Evolutionary conservation across 1,284 basidiomycete genomes (phyloP).

Genomic region (Ustilago crameri): DNA sequence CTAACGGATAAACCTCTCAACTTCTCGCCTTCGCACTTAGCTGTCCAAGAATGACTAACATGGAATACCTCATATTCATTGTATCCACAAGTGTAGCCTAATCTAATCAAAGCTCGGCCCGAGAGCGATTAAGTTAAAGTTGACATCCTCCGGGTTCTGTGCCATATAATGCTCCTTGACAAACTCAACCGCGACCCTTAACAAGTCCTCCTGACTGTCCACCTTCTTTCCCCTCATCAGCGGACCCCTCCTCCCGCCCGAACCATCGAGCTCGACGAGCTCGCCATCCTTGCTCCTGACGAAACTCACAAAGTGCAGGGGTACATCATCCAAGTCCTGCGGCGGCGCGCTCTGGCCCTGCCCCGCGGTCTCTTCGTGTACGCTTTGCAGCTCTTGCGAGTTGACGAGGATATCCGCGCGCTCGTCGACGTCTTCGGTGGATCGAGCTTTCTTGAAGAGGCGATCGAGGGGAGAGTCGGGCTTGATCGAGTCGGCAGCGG

Average conservation of each 20-base stretch:
- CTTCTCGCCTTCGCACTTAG: not conserved
- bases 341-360: conserved; percentile 64
- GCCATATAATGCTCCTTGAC: conserved; percentile 63
- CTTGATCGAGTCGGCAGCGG: conserved; percentile 43
- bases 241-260: conserved; percentile 59
- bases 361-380: conserved; percentile 56
- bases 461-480: conserved; percentile 48
- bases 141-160: conserved; percentile 56
- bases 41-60: no score
- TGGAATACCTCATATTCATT: no score
- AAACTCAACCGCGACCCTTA: conserved; percentile 48
- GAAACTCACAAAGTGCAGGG: conserved; percentile 67
- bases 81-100: not conserved
- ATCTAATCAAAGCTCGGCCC: conserved; percentile 27
- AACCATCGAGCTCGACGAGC: conserved; percentile 63
- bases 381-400: conserved; percentile 48
- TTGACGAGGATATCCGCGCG: conserved; percentile 41
- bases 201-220: conserved; percentile 39
- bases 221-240: conserved; percentile 50
- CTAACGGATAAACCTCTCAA: not conserved
- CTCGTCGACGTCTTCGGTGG: conserved; percentile 22
- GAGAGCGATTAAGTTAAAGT: conserved; percentile 66
- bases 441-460: conserved; percentile 51
- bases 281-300: conserved; percentile 53
- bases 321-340: conserved; percentile 56